Percentiles rank a stretch among this genome's conserved stretches.
These are phyloP conservation scores for Haematococcus sp. DNA, from an alignment of 139 green algal species.

Conservation along the genomic window DNA sequence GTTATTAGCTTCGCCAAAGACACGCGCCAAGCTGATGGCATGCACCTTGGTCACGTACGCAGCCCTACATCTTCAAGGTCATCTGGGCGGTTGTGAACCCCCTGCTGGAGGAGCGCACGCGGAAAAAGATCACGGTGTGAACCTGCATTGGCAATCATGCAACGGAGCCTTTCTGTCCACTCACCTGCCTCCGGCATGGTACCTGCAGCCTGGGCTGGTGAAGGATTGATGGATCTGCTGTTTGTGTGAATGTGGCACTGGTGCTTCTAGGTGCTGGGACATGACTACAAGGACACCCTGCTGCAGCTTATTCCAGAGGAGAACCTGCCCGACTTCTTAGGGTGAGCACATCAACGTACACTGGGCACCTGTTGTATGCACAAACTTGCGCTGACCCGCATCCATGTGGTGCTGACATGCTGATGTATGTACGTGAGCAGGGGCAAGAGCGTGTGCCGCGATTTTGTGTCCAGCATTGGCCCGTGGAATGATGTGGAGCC, in stretches of 20 bases:
- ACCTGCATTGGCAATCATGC: not conserved
- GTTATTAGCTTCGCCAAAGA: no score
- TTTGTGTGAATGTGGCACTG: no score
- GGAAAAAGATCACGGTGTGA: slow-evolving; percentile 45
- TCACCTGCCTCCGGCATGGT: not conserved
- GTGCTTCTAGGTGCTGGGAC: not conserved
- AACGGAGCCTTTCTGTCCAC: not conserved
- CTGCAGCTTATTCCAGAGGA: slow-evolving; percentile 12
- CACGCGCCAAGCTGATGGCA: no score
- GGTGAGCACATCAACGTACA: slow-evolving; percentile 5
- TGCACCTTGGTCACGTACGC: no score
- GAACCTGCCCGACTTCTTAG: slow-evolving; percentile 23
- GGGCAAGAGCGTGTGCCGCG: slow-evolving; percentile 12
- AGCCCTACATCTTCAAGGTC: slow-evolving; percentile 46
- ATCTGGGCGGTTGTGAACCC: slow-evolving; percentile 56
- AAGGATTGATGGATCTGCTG: no score
- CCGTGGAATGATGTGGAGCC: slow-evolving; percentile 4
- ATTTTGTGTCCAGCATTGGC: not conserved
- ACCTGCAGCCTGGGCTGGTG: not conserved
- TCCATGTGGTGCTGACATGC: no score
- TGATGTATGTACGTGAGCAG: no score
- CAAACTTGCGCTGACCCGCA: no score
- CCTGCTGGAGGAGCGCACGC: slow-evolving; percentile 55
- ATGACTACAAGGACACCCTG: slow-evolving; percentile 21
- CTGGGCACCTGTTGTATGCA: no score